Percentiles rank a stretch among this genome's conserved stretches.
Conservation (phyloP, 2,329 filamentous ascomycete genomes). For the Pseudogymnoascus sp. region DNA sequence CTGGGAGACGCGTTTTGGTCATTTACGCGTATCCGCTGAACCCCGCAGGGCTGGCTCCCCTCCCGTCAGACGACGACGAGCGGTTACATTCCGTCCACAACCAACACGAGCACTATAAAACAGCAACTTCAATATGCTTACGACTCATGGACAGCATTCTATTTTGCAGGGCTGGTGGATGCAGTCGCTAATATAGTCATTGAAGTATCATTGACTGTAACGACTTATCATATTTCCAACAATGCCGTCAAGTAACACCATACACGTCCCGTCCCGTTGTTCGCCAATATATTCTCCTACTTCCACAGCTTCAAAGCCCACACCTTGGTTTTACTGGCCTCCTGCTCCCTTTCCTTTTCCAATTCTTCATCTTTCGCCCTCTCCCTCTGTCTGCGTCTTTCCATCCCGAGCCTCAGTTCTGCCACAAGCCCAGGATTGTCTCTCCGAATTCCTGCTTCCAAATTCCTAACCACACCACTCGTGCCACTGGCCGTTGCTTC, state of each 20-base stretch:
- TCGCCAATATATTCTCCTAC: neutral
- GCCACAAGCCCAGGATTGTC: neutral
- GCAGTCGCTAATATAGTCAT: neutral
- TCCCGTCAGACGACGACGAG: neutral
- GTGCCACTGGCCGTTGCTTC: neutral
- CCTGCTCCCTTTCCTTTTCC: neutral
- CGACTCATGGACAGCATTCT: neutral
- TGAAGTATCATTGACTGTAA: neutral
- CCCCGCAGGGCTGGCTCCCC: neutral
- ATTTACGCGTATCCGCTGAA: conserved; percentile 2
- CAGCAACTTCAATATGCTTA: neutral
- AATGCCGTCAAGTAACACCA: neutral
- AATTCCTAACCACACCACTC: neutral
- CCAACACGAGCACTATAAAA: neutral
- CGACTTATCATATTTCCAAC: neutral
- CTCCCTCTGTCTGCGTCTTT: neutral
- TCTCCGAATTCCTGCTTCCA: neutral
- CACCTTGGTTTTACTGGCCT: neutral
- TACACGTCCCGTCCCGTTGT: neutral
- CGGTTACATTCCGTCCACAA: neutral
- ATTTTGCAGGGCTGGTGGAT: neutral
- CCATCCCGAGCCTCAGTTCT: neutral
- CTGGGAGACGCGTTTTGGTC: conserved; percentile 1
- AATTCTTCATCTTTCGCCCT: neutral
- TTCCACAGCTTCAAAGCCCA: neutral